Conservation (phyloP, 1,284 basidiomycete species). For the Rhodotorula sp. region DNA sequence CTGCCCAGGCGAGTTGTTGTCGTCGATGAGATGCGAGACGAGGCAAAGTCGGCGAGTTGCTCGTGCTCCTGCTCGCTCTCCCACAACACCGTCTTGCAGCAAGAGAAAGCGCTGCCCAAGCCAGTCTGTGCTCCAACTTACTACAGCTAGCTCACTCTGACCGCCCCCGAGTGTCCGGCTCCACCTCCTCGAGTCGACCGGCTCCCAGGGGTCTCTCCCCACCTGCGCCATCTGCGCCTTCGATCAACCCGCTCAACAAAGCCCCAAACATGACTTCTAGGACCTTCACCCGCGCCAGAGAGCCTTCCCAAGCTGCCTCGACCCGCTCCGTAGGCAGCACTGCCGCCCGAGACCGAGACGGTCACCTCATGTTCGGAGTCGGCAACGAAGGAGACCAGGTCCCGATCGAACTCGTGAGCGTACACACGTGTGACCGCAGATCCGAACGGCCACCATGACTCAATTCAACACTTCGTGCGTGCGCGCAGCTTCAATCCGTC, state of each 20-base stretch:
- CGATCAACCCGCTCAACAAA: neutral
- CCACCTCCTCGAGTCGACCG: neutral
- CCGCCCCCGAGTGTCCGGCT: no score
- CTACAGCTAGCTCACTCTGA: no score
- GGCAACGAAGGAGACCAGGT: slow-evolving; percentile 16
- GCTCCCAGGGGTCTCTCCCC: neutral
- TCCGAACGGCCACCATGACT: neutral
- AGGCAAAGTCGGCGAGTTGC: no score
- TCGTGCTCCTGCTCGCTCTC: neutral
- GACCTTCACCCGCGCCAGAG: slow-evolving; percentile 5
- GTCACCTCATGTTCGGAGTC: slow-evolving; percentile 16
- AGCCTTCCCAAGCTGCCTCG: slow-evolving; percentile 14
- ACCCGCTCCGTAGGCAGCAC: slow-evolving; percentile 7
- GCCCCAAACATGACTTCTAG: neutral
- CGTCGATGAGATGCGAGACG: no score
- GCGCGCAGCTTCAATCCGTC: slow-evolving; percentile 35
- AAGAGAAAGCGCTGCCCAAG: neutral
- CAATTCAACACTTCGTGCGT: neutral
- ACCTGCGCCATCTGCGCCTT: neutral
- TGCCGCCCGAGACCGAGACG: slow-evolving; percentile 16
- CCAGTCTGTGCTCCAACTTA: neutral
- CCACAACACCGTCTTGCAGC: neutral
- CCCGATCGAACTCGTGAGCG: slow-evolving; percentile 33
- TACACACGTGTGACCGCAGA: no score
- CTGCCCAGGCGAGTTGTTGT: no score